Base-by-base conservation (phyloP, 2,329 filamentous ascomycete species). In the Emmonsiellopsis sp. region DNA sequence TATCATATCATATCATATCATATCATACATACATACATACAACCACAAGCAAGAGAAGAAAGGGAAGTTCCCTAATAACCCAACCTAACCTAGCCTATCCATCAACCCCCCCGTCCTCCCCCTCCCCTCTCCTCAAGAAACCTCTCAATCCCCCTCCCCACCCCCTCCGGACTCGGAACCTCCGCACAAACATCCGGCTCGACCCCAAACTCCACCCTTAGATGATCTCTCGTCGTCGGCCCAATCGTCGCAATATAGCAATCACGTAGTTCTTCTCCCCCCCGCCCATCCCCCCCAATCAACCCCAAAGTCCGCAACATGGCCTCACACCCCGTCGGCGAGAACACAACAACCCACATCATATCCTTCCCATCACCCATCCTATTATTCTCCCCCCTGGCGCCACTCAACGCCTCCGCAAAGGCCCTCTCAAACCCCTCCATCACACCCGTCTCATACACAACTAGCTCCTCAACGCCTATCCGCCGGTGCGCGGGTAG, bases 401-500 rank as follows among this genome's bases (percentile, higher is more conserved):
- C 49, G 21, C 53, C 55, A 4, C 65, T 58, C 2, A 90, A 70
- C 1, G 75, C 65, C 0, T 62, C 60, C 1, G 67, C 68, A 57
- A 96, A 89, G 59, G 89, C 79, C 0, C 73, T 65, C 36, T 82
- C 78, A 68, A 98, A 97, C 1, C 83, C 84, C 44, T 81, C 78
- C 84, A 90, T 88, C 54, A 92, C 86, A 0, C 82, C 83, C 0
- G 92, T 96, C 55, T 88, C 86, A 65, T 98, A 98, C 10, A 96
- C 84, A 2, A 92, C 83, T 6, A 89, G 65, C 68, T 97, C 91
- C 39, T 86, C 80, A 1, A 97, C 86, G 6, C 68, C 69, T 21
- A 93, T 86, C 48, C 80, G 74, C 51, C 70, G 68, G 11, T 73
- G 64, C 0, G 65, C 58, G 0, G 77, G 68, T 7, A 90, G 70